Evolutionary conservation across 225 moss, liverwort and hornwort species (phyloP).

Genomic region (Physcomitrium patens): DNA sequence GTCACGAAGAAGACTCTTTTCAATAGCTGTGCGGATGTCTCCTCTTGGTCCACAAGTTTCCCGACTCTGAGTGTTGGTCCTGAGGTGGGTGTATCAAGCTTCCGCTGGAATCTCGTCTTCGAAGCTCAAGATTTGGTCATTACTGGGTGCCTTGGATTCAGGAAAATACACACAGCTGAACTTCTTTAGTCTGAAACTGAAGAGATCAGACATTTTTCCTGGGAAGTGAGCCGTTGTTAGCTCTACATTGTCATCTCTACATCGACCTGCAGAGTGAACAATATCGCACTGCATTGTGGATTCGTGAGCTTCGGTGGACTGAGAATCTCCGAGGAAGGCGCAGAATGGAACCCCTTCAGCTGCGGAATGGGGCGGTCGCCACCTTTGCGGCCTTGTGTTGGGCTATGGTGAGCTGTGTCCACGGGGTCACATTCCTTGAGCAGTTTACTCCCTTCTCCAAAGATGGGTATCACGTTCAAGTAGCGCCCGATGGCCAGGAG

Average conservation of each 20-base stretch:
- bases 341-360: conserved; percentile 27
- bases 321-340: background rate
- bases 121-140: too few relatives aligned
- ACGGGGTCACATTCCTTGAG: conserved; percentile 40
- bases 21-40: too few relatives aligned
- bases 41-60: too few relatives aligned
- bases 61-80: too few relatives aligned
- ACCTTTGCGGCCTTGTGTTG: conserved; percentile 20
- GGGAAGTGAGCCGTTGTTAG: background rate
- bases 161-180: too few relatives aligned
- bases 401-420: conserved; percentile 34
- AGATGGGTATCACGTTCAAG: conserved; percentile 52
- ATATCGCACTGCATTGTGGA: background rate
- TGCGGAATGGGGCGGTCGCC: conserved; percentile 16
- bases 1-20: too few relatives aligned
- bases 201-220: background rate
- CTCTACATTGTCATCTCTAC: background rate
- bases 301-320: too few relatives aligned
- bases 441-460: conserved; percentile 39
- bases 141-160: too few relatives aligned
- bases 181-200: background rate
- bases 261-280: background rate
- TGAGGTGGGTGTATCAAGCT: too few relatives aligned
- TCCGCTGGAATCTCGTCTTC: too few relatives aligned
- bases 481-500: conserved; percentile 46